Evolutionary conservation across 805 yeast species (phyloP), one percentile per base, ranked within the genome.

Genomic region (Schwanniomyces pseudopolymorphus): DNA sequence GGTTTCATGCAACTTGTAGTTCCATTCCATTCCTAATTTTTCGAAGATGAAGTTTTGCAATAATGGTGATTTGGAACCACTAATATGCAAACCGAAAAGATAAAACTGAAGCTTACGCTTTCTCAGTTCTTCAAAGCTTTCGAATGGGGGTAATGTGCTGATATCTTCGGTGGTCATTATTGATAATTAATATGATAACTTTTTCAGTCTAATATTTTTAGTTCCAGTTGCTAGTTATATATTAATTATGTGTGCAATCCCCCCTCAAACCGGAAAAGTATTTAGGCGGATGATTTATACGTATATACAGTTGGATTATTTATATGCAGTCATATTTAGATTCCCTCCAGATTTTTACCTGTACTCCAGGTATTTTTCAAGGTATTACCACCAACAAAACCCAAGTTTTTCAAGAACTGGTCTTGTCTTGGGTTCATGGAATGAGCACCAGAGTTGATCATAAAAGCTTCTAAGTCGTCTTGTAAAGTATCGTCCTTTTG

Each of bases 21-120:
- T 50, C 59, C 65, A 65, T 14, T 52, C 43, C 22, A 65, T 54
- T 1, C 60, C 61, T n/a, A 58, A 49, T 24, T 50, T 50, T 33
- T 47, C 41, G 41, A 61, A 63, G 19, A 63, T 40, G 39, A 46
- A 60, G 47, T 66, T 64, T 41, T 61, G 64, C 38, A 64, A 52
- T 19, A 50, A 40, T 9, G 70, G 70, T 13, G 70, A 57, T 31
- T 54, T 55, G 14, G 69, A 64, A 44, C 57, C 61, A 16, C 54
- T 31, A 22, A 64, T 44, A 36, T 53, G 55, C 9, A 49, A 35
- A 5, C 70, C 70, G 27, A 65, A 63, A 16, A 44, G 40, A 20
- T 50, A 43, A 47, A 54, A 44, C 14, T 22, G 33, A 20, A 44
- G 31, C 25, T 38, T 26, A 20, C 42, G 38, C 17, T 27, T 37